phyloP scores from a whole-genome alignment of 2,329 filamentous ascomycete species.

The Paecilomyces variotii region DNA sequence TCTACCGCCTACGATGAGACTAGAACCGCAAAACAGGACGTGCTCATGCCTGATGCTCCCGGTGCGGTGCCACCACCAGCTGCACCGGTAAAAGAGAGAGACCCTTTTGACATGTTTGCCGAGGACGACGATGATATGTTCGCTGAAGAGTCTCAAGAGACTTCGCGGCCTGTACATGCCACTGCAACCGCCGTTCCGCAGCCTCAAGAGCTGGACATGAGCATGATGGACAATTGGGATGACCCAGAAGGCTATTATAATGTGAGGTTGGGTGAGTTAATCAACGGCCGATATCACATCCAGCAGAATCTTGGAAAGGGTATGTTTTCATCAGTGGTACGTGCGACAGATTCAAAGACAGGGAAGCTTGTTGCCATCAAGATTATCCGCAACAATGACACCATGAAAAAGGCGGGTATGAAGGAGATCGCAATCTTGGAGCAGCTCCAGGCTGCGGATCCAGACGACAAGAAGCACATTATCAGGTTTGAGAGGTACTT shows the following conservation, averaged over 20 bases:
- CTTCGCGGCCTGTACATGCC: constrained; percentile 44
- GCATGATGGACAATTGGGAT: constrained; percentile 85
- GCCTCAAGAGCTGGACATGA: constrained; percentile 56
- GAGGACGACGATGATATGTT: constrained; percentile 74
- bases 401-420: constrained; percentile 79
- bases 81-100: constrained; percentile 37
- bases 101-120: constrained; percentile 57
- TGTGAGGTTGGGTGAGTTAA: constrained; percentile 80
- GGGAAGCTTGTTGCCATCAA: constrained; percentile 86
- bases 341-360: constrained; percentile 68
- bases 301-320: constrained; percentile 82
- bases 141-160: constrained; percentile 56
- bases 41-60: constrained; percentile 37
- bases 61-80: constrained; percentile 31
- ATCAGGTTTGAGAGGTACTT: constrained; percentile 82
- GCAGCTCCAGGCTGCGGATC: constrained; percentile 76
- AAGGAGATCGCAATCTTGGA: constrained; percentile 92
- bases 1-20: constrained; percentile 53
- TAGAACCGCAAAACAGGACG: constrained; percentile 45
- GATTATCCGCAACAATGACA: constrained; percentile 94
- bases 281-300: constrained; percentile 84
- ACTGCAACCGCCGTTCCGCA: constrained; percentile 44
- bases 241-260: constrained; percentile 96
- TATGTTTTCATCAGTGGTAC: constrained; percentile 94
- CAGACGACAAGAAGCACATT: constrained; percentile 83